phyloP scores from a whole-genome alignment of 2,329 filamentous ascomycete species.

The Trichoderma asperellum region DNA sequence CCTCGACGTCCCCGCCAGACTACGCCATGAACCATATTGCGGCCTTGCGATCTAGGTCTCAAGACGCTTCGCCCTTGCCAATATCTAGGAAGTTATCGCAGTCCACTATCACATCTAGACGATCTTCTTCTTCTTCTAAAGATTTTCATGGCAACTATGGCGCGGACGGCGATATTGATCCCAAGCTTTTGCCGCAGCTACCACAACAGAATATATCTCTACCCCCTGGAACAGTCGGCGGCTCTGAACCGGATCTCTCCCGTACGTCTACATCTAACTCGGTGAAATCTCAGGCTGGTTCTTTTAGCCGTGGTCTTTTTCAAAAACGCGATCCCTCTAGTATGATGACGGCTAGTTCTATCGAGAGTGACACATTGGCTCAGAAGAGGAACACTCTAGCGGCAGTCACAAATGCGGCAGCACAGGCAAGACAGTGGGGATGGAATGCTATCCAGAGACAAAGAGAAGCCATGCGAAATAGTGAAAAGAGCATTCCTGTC shows the following conservation, averaged over 20 bases:
- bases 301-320: slow-evolving; percentile 48
- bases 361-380: slow-evolving; percentile 39
- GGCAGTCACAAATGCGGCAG: slow-evolving; percentile 59
- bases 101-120: slow-evolving; percentile 18
- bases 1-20: slow-evolving; percentile 59
- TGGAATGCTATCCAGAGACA: slow-evolving; percentile 59
- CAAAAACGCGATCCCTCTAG: slow-evolving; percentile 45
- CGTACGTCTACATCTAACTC: slow-evolving; percentile 44
- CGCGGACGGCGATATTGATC: slow-evolving; percentile 33
- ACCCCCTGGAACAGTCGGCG: slow-evolving; percentile 44
- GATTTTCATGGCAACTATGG: slow-evolving; percentile 49
- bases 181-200: slow-evolving; percentile 33
- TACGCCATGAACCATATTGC: slow-evolving; percentile 69
- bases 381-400: slow-evolving; percentile 56
- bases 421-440: slow-evolving; percentile 62
- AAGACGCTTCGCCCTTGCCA: slow-evolving; percentile 56
- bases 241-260: slow-evolving; percentile 35
- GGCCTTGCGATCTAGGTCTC: slow-evolving; percentile 65
- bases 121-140: slow-evolving; percentile 54
- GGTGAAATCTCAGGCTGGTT: slow-evolving; percentile 47
- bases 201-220: slow-evolving; percentile 38
- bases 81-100: slow-evolving; percentile 46
- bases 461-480: slow-evolving; percentile 47
- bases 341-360: slow-evolving; percentile 43
- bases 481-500: slow-evolving; percentile 43